phyloP scores from a whole-genome alignment of 2,329 filamentous ascomycete species.

The Penicillium brasilianum region DNA sequence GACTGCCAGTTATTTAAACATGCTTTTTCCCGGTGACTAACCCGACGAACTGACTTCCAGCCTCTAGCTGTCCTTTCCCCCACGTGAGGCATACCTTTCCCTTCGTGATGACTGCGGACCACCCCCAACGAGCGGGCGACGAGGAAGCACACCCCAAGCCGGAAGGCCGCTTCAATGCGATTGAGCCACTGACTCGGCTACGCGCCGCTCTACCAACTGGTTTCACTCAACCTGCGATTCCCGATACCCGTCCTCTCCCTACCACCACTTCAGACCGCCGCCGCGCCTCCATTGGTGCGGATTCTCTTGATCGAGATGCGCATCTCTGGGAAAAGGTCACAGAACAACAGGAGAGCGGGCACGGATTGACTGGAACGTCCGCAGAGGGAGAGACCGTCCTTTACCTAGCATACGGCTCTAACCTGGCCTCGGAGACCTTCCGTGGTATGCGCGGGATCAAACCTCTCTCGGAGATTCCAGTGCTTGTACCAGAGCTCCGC shows the following conservation, averaged over 20 bases:
- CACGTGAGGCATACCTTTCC: not conserved
- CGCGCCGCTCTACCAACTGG: slow-evolving; percentile 11
- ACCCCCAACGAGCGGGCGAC: slow-evolving; percentile 1
- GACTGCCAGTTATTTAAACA: slow-evolving; percentile 11
- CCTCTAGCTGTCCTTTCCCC: not conserved
- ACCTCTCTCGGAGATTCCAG: slow-evolving; percentile 80
- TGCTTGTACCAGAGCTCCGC: slow-evolving; percentile 76
- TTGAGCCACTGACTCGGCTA: slow-evolving; percentile 22
- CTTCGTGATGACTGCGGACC: slow-evolving; percentile 16
- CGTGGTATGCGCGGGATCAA: slow-evolving; percentile 76
- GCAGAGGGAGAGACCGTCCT: slow-evolving; percentile 61
- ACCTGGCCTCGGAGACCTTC: slow-evolving; percentile 81
- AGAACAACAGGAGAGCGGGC: slow-evolving; percentile 24
- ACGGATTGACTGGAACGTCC: slow-evolving; percentile 10
- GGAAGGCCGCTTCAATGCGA: slow-evolving; percentile 22
- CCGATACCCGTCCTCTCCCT: slow-evolving; percentile 19
- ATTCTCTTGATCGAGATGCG: slow-evolving; percentile 28
- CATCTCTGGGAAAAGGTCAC: slow-evolving; percentile 25
- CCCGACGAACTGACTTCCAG: slow-evolving; percentile 1
- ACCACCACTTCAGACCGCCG: slow-evolving; percentile 24
- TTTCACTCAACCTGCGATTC: not conserved
- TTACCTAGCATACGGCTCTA: slow-evolving; percentile 91
- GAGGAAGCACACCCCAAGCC: slow-evolving; percentile 13
- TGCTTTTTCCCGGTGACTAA: slow-evolving; percentile 14
- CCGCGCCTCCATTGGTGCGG: slow-evolving; percentile 17